phyloP scores from a whole-genome alignment of 345 rosid species.

The Eucalyptus grandis region DNA sequence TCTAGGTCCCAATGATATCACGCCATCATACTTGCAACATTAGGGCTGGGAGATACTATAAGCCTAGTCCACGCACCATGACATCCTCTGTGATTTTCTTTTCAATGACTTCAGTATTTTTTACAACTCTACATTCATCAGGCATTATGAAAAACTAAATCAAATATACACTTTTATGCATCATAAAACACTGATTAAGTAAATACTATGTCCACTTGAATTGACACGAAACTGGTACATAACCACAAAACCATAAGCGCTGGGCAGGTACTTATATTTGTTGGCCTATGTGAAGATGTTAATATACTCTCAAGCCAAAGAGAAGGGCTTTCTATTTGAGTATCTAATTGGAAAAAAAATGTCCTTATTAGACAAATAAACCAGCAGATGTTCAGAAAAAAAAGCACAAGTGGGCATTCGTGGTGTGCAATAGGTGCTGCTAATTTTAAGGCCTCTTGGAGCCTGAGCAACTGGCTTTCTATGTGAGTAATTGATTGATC shows the following conservation, averaged over 20 bases:
- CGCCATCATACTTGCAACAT: not conserved
- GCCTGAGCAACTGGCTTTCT: not conserved
- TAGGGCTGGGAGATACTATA: not conserved
- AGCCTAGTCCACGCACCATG: not conserved
- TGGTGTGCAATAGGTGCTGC: not conserved
- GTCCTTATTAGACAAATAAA: not conserved
- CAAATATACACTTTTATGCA: not conserved
- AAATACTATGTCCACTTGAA: not conserved
- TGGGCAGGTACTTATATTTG: not conserved
- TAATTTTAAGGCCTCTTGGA: not conserved
- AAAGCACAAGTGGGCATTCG: not conserved
- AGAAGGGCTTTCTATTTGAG: not conserved
- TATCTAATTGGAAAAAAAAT: not conserved
- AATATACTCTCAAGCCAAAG: not conserved
- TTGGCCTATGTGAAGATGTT: not conserved
- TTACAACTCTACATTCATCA: not conserved
- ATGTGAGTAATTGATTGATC: not conserved
- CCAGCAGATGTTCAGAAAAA: not conserved
- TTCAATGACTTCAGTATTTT: not conserved
- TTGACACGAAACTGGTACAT: not conserved
- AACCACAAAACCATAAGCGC: not conserved
- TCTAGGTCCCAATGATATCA: conserved; percentile 26
- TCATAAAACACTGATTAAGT: not conserved
- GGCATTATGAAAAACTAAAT: not conserved
- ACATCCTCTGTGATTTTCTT: not conserved